Conservation (phyloP, 805 yeast species). For the Yueomyces sp. region DNA sequence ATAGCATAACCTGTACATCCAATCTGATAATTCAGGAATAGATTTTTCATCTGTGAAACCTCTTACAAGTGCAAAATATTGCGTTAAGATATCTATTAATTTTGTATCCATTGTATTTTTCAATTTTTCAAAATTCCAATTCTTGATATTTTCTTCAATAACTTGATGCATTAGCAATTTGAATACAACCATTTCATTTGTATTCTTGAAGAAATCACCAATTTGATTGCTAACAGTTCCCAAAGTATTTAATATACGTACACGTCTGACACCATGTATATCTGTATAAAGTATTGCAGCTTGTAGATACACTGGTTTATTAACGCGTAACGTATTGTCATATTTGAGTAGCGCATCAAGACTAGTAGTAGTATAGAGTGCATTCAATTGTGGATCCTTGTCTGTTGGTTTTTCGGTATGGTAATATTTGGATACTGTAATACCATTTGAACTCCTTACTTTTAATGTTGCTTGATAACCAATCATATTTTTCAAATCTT, state of each 20-base stretch:
- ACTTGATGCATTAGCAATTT: constrained; percentile 40
- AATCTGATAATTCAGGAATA: constrained; percentile 46
- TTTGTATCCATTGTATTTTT: constrained; percentile 39
- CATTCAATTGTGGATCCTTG: constrained; percentile 55
- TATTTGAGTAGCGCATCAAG: constrained; percentile 57
- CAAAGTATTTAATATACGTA: constrained; percentile 66
- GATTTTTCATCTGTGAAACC: constrained; percentile 39
- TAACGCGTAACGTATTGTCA: constrained; percentile 53
- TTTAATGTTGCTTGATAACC: constrained; percentile 76
- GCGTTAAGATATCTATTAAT: constrained; percentile 40
- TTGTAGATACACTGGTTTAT: constrained; percentile 78
- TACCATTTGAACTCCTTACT: constrained; percentile 75
- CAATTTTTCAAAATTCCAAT: constrained; percentile 32
- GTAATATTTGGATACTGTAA: constrained; percentile 68
- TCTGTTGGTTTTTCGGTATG: constrained; percentile 33
- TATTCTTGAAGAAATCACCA: constrained; percentile 60
- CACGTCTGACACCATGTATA: constrained; percentile 56
- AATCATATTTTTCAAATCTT: constrained; percentile 31
- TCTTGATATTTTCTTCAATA: constrained; percentile 22
- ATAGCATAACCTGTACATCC: constrained; percentile 54
- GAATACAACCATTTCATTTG: constrained; percentile 56
- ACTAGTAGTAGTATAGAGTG: constrained; percentile 45
- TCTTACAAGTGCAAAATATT: constrained; percentile 36
- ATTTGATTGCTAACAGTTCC: constrained; percentile 66
- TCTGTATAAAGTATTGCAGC: constrained; percentile 78